Percentiles rank a stretch among this genome's conserved stretches.
Conservation (phyloP, 805 yeast species). For the Spathaspora sp. region DNA sequence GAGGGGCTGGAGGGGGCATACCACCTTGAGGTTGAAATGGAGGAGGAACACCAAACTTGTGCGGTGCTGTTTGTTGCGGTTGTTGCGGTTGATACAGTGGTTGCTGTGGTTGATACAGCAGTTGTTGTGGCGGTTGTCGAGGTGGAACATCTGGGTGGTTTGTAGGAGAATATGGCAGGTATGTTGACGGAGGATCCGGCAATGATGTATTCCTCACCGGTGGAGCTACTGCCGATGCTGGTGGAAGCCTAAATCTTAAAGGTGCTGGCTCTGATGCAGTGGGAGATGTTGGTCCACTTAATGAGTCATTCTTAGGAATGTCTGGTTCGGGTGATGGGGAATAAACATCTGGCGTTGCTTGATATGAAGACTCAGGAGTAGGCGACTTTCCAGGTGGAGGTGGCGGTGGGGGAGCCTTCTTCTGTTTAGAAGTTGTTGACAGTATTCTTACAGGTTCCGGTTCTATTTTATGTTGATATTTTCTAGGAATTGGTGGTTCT, state of each 20-base stretch:
- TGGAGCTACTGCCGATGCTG: slow-evolving; percentile 28
- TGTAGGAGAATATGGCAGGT: not conserved
- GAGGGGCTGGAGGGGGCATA: slow-evolving; percentile 7
- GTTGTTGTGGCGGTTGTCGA: too few species aligned
- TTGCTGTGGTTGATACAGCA: slow-evolving; percentile 9
- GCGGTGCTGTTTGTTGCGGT: not conserved
- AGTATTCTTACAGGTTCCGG: slow-evolving; percentile 5
- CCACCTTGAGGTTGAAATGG: slow-evolving; percentile 1
- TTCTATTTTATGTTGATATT: slow-evolving; percentile 21
- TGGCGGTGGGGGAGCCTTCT: slow-evolving; percentile 41
- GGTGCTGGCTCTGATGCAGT: slow-evolving; percentile 7
- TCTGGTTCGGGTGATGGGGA: slow-evolving; percentile 10
- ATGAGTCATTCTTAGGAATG: slow-evolving; percentile 2
- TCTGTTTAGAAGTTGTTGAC: slow-evolving; percentile 15
- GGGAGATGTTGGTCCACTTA: slow-evolving; percentile 1
- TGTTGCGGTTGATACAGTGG: not conserved
- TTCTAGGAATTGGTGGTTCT: slow-evolving; percentile 81
- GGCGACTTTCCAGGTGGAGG: slow-evolving; percentile 25
- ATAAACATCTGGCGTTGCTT: slow-evolving; percentile 2
- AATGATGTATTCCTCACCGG: slow-evolving; percentile 18
- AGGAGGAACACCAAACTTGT: slow-evolving; percentile 1
- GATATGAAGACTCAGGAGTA: slow-evolving; percentile 10
- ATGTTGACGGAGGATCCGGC: slow-evolving; percentile 13
- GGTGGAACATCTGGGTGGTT: slow-evolving; percentile 1
- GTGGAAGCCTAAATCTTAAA: slow-evolving; percentile 33